phyloP scores from a whole-genome alignment of 2,329 filamentous ascomycete genomes.

The Didymella exigua region DNA sequence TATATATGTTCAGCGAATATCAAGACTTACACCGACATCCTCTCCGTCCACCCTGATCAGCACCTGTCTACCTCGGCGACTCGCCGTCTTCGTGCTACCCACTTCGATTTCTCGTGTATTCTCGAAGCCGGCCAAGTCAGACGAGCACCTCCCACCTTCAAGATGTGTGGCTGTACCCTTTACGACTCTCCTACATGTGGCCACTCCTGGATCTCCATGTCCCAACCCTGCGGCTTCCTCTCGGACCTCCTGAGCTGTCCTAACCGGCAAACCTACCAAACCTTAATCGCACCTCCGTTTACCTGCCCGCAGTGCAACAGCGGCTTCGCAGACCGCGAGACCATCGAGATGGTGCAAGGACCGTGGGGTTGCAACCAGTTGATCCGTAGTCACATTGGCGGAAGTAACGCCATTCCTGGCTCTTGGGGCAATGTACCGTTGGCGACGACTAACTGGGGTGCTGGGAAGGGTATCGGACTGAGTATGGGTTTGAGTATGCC shows the following conservation, averaged over 20 bases:
- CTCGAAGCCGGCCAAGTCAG: too few species aligned
- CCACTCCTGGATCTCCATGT: constrained; percentile 58
- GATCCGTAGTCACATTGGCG: constrained; percentile 37
- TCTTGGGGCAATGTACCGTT: constrained; percentile 33
- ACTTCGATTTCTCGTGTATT: neutral
- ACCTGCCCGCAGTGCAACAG: constrained; percentile 39
- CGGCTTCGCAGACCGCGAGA: constrained; percentile 36
- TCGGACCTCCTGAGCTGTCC: constrained; percentile 52
- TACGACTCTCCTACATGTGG: constrained; percentile 55
- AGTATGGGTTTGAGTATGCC: constrained; percentile 12
- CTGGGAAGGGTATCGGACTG: neutral
- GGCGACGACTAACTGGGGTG: constrained; percentile 18
- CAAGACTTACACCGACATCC: constrained; percentile 1
- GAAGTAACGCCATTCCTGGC: constrained; percentile 30
- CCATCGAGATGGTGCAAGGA: constrained; percentile 40
- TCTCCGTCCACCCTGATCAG: neutral
- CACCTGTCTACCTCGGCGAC: neutral
- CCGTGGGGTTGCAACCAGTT: constrained; percentile 42
- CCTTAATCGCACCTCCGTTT: constrained; percentile 34
- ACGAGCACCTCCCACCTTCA: neutral
- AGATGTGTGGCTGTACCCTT: constrained; percentile 56
- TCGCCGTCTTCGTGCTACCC: neutral
- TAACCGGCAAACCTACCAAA: constrained; percentile 40
- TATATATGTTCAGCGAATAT: constrained; percentile 29
- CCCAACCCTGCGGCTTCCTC: constrained; percentile 50